These are phyloP conservation scores for Kernera saxatilis DNA, from an alignment of 345 rosid species.

Conservation along the genomic window DNA sequence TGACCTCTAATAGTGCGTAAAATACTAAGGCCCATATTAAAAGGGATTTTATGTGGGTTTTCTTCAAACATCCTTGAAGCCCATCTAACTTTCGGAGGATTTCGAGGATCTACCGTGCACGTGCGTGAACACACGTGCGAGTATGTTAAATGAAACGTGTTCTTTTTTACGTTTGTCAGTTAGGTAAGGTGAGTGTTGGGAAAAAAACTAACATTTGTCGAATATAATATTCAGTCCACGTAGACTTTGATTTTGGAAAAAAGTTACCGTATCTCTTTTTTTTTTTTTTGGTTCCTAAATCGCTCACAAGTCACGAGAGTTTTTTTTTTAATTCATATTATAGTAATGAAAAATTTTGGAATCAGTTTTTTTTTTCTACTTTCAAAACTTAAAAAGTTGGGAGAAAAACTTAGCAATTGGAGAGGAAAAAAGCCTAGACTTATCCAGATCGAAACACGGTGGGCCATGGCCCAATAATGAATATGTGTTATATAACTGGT, in stretches of 20 bases:
- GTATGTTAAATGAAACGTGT: slow-evolving; percentile 15
- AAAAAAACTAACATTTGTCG: not conserved
- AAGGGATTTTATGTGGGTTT: not conserved
- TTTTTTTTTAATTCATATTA: not conserved
- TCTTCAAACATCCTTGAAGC: not conserved
- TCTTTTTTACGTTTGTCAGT: slow-evolving; percentile 7
- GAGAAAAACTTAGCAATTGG: not conserved
- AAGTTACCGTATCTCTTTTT: not conserved
- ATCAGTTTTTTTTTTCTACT: not conserved
- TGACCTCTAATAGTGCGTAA: not conserved
- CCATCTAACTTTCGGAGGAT: not conserved
- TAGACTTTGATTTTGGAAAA: not conserved
- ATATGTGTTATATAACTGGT: not conserved
- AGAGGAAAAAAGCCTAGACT: not conserved
- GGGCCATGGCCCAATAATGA: slow-evolving; percentile 11
- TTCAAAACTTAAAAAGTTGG: not conserved
- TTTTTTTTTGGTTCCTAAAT: not conserved
- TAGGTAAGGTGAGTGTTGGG: slow-evolving; percentile 33
- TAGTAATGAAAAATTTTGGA: not conserved
- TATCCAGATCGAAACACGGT: slow-evolving; percentile 6
- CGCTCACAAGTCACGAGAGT: no score
- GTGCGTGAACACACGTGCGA: not conserved
- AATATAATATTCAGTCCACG: not conserved
- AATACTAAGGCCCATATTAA: not conserved
- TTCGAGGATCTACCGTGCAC: not conserved